Percentiles rank a stretch among this genome's conserved stretches.
phyloP scores from a whole-genome alignment of 768 basidiomycete genomes.

The Auricularia auricula-judae region DNA sequence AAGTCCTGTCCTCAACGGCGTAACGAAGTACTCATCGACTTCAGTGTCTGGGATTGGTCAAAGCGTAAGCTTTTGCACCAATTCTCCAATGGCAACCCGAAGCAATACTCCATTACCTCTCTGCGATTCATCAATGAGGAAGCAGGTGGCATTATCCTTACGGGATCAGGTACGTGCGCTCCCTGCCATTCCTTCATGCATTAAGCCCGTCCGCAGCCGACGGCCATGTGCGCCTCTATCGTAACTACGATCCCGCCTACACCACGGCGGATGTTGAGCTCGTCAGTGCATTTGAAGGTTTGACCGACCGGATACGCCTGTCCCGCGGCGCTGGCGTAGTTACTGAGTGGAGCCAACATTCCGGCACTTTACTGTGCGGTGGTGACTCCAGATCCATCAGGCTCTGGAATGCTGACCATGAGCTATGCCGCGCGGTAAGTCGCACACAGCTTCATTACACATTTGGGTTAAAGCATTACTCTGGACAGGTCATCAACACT shows the following conservation, averaged over 20 bases:
- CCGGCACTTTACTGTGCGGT: slow-evolving; percentile 77
- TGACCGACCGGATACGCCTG: slow-evolving; percentile 48
- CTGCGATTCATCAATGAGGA: slow-evolving; percentile 94
- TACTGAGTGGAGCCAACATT: slow-evolving; percentile 86
- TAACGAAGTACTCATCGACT: slow-evolving; percentile 5
- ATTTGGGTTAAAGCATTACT: slow-evolving; percentile 1
- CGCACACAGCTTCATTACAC: neutral
- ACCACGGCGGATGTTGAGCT: slow-evolving; percentile 66
- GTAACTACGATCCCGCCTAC: slow-evolving; percentile 75
- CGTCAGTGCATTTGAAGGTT: slow-evolving; percentile 86
- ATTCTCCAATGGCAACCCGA: slow-evolving; percentile 84
- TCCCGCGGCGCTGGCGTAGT: slow-evolving; percentile 77
- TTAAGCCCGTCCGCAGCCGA: slow-evolving; percentile 46
- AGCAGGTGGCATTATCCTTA: slow-evolving; percentile 79
- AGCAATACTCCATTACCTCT: slow-evolving; percentile 74
- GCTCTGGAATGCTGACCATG: slow-evolving; percentile 92
- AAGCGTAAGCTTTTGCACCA: slow-evolving; percentile 62
- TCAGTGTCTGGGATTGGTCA: slow-evolving; percentile 93
- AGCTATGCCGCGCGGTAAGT: slow-evolving; percentile 61
- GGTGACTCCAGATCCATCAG: slow-evolving; percentile 85
- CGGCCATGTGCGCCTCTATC: slow-evolving; percentile 81
- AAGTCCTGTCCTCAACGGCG: neutral
- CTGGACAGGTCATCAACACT: slow-evolving; percentile 70
- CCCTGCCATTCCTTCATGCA: no score
- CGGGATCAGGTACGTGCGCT: slow-evolving; percentile 58